Evolutionary conservation across 768 basidiomycete genomes (phyloP), one percentile per base, ranked within the genome.

Genomic region (Imleria badia): DNA sequence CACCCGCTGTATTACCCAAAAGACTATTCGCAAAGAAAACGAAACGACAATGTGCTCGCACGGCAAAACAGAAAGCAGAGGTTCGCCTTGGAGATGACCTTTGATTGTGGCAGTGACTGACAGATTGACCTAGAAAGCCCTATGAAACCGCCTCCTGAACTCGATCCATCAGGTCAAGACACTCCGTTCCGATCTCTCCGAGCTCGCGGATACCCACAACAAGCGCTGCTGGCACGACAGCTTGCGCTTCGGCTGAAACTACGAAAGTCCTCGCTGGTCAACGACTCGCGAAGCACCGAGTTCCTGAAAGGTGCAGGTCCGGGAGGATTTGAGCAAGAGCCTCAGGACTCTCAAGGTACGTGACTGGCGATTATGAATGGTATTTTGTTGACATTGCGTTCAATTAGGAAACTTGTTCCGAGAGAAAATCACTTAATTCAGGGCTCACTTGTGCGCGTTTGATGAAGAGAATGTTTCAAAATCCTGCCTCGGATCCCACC

Each of bases 271-370:
- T 94, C 13, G 83, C 77, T 1, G 94, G 94, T 0, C 79, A 83
- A 68, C 83, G 79, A 63, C 64, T 97, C 0, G 95, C 94, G 9
- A 94, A 86, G 68, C 85, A 95, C 74, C 78, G 78, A 36, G 87
- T 95, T 0, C 83, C 82, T 1, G 83, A 81, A 60, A 80, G 75
- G 94, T 98, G 15, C 94, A 97, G 71, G 78, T 96, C 0, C 91
- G 91, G 3, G 94, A 96, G 58, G 92, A 97, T 65, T 71, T 97
- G 45, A 88, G 81, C 52, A 94, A 97, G 72, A 94, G 78, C 63
- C 72, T 96, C 62, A 77, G 94, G 52, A 85, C 77, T 38, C 73
- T 98, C 63, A 94, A 94, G 85, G 94, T 91, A 49, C 40, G 80
- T 72, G 19, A 33, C n/a, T 29, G 15, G 42, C 12, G 17, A 36